Evolutionary conservation across 345 rosid genomes (phyloP).

Genomic region (Syzygium aqueum): DNA sequence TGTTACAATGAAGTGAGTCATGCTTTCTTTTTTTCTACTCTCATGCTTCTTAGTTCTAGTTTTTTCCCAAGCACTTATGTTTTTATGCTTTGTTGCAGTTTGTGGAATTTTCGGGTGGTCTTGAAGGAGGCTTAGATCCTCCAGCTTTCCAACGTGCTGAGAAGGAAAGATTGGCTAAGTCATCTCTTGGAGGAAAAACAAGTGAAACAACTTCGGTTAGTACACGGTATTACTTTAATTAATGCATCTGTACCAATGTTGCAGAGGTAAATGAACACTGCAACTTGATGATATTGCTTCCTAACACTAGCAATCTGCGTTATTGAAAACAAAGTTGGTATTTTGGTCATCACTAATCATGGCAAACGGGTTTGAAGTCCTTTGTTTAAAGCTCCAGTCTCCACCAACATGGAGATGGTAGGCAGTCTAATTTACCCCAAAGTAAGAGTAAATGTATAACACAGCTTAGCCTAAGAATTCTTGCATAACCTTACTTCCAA

Average conservation of each 20-base stretch:
- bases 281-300: not conserved
- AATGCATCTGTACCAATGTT: not conserved
- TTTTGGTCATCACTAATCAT: not conserved
- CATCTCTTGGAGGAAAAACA: constrained; percentile 25
- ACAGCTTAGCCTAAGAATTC: not conserved
- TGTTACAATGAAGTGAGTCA: constrained; percentile 61
- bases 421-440: not conserved
- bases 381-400: not conserved
- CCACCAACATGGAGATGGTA: not conserved
- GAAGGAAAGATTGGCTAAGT: constrained; percentile 45
- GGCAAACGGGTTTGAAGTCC: not conserved
- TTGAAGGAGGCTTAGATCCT: constrained; percentile 84
- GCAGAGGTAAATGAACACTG: not conserved
- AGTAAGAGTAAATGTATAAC: not conserved
- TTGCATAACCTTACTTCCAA: not conserved
- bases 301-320: not conserved
- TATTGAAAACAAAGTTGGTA: not conserved
- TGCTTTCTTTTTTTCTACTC: not conserved
- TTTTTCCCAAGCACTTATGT: not conserved
- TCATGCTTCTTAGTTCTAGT: not conserved
- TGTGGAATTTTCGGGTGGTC: constrained; percentile 57
- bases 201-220: constrained; percentile 20
- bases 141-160: constrained; percentile 88
- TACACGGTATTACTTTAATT: not conserved
- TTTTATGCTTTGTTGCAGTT: constrained; percentile 32